Conservation (phyloP, 1,139 yeast species). For the Saccharomycopsis crataegensis region DNA sequence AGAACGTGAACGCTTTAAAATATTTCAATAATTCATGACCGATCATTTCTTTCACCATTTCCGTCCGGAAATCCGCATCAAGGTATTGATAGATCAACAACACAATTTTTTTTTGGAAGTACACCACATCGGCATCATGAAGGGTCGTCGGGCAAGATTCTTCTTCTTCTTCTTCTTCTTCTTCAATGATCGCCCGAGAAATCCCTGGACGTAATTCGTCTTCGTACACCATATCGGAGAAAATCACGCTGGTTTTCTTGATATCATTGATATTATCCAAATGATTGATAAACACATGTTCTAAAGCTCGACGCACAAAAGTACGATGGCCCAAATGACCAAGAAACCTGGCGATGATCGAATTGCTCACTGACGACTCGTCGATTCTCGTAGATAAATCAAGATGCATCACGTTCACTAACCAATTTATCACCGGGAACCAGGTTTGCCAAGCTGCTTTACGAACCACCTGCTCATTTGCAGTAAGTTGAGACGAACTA, state of each 20-base stretch:
- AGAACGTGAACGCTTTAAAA: background rate
- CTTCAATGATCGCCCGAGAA: background rate
- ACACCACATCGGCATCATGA: background rate
- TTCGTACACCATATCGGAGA: background rate
- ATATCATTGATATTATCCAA: too few species aligned
- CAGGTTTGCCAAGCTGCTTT: background rate
- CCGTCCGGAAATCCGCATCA: background rate
- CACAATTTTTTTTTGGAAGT: slow-evolving; percentile 3
- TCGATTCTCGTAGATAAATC: background rate
- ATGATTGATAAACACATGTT: too few species aligned
- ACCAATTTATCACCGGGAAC: background rate
- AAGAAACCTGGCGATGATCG: background rate
- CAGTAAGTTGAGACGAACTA: too few species aligned
- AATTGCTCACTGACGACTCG: background rate
- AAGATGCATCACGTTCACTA: background rate
- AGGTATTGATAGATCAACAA: background rate
- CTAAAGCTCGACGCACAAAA: too few species aligned
- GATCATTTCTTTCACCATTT: background rate
- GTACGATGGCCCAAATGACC: too few species aligned
- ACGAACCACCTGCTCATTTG: background rate
- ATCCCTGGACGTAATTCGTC: background rate
- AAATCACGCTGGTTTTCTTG: too few species aligned
- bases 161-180: too few species aligned
- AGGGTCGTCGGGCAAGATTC: too few species aligned
- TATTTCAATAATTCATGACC: background rate